Percentiles rank a stretch among this genome's conserved stretches.
phyloP scores from a whole-genome alignment of 139 green algal species.

The Tetradesmus lagerheimii region DNA sequence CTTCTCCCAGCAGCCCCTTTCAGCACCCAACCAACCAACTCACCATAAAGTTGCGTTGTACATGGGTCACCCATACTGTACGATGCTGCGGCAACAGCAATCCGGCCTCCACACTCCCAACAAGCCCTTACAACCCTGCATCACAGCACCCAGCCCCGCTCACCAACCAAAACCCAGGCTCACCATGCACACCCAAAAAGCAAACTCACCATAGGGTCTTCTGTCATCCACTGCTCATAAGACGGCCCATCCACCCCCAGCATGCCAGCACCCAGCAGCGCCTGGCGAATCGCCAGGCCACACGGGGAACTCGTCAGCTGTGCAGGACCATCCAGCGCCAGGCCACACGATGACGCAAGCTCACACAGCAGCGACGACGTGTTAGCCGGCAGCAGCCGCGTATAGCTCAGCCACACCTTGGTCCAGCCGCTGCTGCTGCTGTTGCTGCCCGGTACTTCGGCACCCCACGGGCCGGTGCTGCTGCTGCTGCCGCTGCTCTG shows the following conservation, averaged over 20 bases:
- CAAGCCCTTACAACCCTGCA: too few species aligned
- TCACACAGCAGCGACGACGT: background rate
- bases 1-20: background rate
- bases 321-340: background rate
- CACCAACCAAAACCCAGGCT: background rate
- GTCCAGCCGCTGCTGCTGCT: background rate
- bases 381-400: background rate
- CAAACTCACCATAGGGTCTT: slow-evolving; percentile 17
- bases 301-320: background rate
- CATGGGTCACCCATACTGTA: too few species aligned
- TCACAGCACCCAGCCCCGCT: background rate
- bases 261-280: background rate
- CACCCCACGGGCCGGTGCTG: background rate
- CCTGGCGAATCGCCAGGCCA: background rate
- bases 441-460: background rate
- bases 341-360: background rate
- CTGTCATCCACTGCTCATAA: background rate
- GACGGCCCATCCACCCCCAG: background rate
- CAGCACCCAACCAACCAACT: too few species aligned
- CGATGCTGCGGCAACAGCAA: too few species aligned
- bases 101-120: too few species aligned
- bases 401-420: slow-evolving; percentile 1
- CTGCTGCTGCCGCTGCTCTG: background rate
- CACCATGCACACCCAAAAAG: background rate
- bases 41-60: too few species aligned